Evolutionary conservation across 2,329 filamentous ascomycete species (phyloP), one percentile per base, ranked within the genome.

Genomic region (Ceratocystis huliohia): DNA sequence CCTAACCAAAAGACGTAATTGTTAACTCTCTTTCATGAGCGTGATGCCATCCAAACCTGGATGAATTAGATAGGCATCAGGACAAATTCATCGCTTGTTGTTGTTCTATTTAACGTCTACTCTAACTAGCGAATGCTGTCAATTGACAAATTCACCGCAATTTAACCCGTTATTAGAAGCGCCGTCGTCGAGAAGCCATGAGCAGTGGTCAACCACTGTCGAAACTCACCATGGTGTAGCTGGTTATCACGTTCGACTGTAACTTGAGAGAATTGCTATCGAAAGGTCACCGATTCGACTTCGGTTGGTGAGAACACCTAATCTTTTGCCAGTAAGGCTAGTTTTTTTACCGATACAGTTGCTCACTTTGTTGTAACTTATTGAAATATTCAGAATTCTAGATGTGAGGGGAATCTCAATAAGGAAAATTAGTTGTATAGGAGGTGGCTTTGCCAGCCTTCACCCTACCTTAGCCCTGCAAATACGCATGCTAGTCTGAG

Each of bases 241-340:
- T 67, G 66, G 66, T 67, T 67, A 67, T 67, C 66, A 67, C 66
- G 66, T 67, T 67, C 65, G 65, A 67, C 65, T 67, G 65, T 67
- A 67, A 67, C 56, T 66, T 66, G 65, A 13, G 57, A 66, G 46
- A 65, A 59, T 64, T 66, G 65, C 56, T 6, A 66, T 66, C 65
- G 65, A 66, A 66, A 66, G 65, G 65, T 66, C 65, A 66, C 65
- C 65, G 65, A 63, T 63, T 67, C 66, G 66, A 67, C 37, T 67
- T 65, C 66, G 66, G 66, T 67, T 67, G 66, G 66, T 65, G 66
- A 67, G 66, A 67, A 41, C 46, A 17, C 37, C 70, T 76, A 75
- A 65, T 72, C 70, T 65, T 67, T 68, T 71, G 73, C 64, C 71
- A n/a, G 8, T 22, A 28, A 48, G 4, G 10, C 15, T 57, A 53